phyloP scores from a whole-genome alignment of 257 asterid genomes.

The Verbascum thapsus region DNA sequence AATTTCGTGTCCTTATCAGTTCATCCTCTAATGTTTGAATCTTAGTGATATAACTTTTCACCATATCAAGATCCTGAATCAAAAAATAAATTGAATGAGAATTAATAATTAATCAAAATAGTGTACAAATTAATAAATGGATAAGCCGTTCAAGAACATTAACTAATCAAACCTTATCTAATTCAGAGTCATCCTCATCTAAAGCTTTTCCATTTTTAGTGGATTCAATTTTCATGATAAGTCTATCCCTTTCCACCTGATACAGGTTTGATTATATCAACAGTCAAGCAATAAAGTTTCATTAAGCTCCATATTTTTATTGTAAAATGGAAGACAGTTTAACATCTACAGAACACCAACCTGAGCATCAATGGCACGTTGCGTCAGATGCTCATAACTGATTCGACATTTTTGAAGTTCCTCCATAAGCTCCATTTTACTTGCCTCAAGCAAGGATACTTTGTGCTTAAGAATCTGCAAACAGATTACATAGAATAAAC shows the following conservation, averaged over 20 bases:
- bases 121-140: slow-evolving; percentile 12
- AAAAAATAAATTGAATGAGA: slow-evolving; percentile 19
- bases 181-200: slow-evolving; percentile 48
- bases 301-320: background rate
- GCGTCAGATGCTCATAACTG: slow-evolving; percentile 60
- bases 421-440: slow-evolving; percentile 65
- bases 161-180: slow-evolving; percentile 56
- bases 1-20: slow-evolving; percentile 46
- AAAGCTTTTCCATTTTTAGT: slow-evolving; percentile 63
- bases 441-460: slow-evolving; percentile 86
- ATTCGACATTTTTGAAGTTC: slow-evolving; percentile 69
- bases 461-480: slow-evolving; percentile 84
- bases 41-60: slow-evolving; percentile 67
- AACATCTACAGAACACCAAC: slow-evolving; percentile 41
- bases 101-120: slow-evolving; percentile 14
- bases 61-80: slow-evolving; percentile 64
- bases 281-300: background rate
- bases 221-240: slow-evolving; percentile 69
- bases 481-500: slow-evolving; percentile 25
- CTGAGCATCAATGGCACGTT: slow-evolving; percentile 89
- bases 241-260: slow-evolving; percentile 87
- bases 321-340: background rate
- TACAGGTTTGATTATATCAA: slow-evolving; percentile 11
- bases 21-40: slow-evolving; percentile 85
- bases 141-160: slow-evolving; percentile 7